phyloP scores from a whole-genome alignment of 2,329 filamentous ascomycete species.

The Sclerotinia trifoliorum region DNA sequence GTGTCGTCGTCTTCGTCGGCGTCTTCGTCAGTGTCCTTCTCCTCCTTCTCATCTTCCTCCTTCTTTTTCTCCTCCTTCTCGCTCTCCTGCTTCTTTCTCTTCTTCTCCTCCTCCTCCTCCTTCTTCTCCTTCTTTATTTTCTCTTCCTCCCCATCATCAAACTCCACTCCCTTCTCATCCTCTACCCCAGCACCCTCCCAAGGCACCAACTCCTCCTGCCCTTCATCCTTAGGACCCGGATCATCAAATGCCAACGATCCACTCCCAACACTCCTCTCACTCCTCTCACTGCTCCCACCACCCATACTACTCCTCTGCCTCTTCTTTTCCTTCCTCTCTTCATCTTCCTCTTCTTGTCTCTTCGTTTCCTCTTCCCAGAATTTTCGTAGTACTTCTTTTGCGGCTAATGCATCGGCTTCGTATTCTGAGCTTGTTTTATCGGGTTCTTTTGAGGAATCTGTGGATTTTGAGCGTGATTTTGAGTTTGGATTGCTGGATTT shows the following conservation, averaged over 20 bases:
- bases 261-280: background rate
- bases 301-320: background rate
- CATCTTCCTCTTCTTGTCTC: background rate
- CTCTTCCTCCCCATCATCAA: background rate
- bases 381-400: no score
- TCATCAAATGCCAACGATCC: background rate
- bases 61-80: background rate
- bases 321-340: background rate
- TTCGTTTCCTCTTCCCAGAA: background rate
- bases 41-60: background rate
- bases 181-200: background rate
- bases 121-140: background rate
- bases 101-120: background rate
- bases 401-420: no score
- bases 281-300: no score
- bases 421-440: no score
- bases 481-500: background rate
- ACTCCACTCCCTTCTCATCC: background rate
- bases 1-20: background rate
- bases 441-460: background rate
- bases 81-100: background rate
- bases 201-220: no score
- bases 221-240: background rate
- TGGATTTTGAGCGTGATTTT: background rate
- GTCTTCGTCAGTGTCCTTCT: background rate